Percentiles rank a stretch among this genome's conserved stretches.
Conservation (phyloP, 306 rosid species). For the Myrica gale region DNA sequence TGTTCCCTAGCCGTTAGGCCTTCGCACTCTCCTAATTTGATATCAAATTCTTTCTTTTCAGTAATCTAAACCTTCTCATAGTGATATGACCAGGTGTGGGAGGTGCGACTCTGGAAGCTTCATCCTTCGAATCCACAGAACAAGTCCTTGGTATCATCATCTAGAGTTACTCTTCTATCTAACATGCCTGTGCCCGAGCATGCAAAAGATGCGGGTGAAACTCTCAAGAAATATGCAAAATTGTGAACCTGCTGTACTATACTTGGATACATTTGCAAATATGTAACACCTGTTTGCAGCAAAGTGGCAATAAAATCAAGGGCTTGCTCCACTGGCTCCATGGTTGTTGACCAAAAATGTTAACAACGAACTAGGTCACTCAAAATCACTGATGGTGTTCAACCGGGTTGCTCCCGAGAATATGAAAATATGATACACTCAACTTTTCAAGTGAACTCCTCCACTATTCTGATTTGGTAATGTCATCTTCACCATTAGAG, state of each 20-base stretch:
- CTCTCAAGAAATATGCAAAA: conserved; percentile 58
- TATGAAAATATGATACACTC: too few relatives aligned
- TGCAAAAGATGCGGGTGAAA: conserved; percentile 49
- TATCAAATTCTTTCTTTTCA: background rate
- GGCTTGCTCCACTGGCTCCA: background rate
- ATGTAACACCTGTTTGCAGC: background rate
- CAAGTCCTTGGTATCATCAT: conserved; percentile 53
- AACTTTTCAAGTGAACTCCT: background rate
- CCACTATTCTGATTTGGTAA: background rate
- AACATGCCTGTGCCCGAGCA: conserved; percentile 73
- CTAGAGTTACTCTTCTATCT: conserved; percentile 72
- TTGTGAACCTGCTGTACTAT: conserved; percentile 15
- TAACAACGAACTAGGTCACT: background rate
- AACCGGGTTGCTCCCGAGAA: too few relatives aligned
- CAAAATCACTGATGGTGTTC: too few relatives aligned
- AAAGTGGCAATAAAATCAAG: background rate
- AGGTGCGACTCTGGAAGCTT: conserved; percentile 62
- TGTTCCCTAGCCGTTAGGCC: too few relatives aligned
- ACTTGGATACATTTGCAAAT: background rate
- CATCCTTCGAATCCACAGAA: conserved; percentile 51
- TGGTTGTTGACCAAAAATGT: background rate
- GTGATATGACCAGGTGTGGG: conserved; percentile 60
- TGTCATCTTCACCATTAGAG: background rate
- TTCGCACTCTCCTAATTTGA: too few relatives aligned
- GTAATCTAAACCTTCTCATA: too few relatives aligned